A percentile compares a stretch with the other conserved stretches of the same genome.
Evolutionary conservation across 805 yeast species (phyloP).

Genomic region (Metschnikowia chrysomelidarum): DNA sequence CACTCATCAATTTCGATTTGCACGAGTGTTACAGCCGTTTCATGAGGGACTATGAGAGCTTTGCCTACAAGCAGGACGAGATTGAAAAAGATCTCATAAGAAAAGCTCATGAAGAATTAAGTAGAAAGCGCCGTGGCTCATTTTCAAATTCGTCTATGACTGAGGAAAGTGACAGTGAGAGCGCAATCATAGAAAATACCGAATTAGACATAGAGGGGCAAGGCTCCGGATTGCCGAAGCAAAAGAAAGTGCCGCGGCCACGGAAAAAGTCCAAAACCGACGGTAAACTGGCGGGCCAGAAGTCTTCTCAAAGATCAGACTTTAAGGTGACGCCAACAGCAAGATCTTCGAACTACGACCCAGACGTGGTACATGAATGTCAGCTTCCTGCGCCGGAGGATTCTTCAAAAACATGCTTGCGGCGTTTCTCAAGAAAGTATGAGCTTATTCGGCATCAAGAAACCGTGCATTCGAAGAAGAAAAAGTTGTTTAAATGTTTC

Average conservation of each 20-base stretch:
- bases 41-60: constrained; percentile 32
- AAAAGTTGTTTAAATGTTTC: constrained; percentile 81
- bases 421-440: constrained; percentile 61
- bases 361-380: constrained; percentile 47
- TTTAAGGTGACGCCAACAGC: constrained; percentile 20
- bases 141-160: constrained; percentile 8
- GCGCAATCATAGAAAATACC: constrained; percentile 3
- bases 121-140: constrained; percentile 5
- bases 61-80: constrained; percentile 21
- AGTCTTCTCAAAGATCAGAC: constrained; percentile 25
- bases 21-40: constrained; percentile 39
- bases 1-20: constrained; percentile 38
- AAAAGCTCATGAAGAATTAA: constrained; percentile 1
- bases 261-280: constrained; percentile 22
- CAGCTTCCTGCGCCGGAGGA: constrained; percentile 45
- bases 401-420: constrained; percentile 38
- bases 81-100: constrained; percentile 3
- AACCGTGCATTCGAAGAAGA: constrained; percentile 88
- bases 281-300: constrained; percentile 28
- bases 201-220: constrained; percentile 1
- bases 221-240: neutral
- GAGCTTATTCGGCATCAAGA: constrained; percentile 95
- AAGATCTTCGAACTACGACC: constrained; percentile 44
- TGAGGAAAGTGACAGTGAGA: constrained; percentile 11
- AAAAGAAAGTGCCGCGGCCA: neutral